Evolutionary conservation across 108 stramenopile genomes (phyloP).

Genomic region (Bacterosira constricta): DNA sequence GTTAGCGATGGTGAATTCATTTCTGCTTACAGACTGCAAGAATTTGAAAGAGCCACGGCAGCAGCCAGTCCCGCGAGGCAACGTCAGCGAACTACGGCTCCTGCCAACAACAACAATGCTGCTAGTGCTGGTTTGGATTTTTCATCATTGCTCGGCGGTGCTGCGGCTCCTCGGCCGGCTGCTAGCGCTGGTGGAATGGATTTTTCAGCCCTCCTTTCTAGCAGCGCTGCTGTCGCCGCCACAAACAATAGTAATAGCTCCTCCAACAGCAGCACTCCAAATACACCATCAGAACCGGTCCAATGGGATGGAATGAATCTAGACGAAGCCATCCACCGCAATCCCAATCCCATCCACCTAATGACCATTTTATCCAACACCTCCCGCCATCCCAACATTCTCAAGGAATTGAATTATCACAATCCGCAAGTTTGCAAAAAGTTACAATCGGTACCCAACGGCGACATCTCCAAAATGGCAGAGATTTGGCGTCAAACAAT

Average conservation of each 20-base stretch:
- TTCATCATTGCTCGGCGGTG: neutral
- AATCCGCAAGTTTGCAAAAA: slow-evolving; percentile 61
- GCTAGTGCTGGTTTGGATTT: neutral
- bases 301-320: slow-evolving; percentile 82
- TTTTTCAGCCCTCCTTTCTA: slow-evolving; percentile 57
- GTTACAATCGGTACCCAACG: slow-evolving; percentile 32
- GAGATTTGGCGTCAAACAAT: slow-evolving; percentile 71
- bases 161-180: neutral
- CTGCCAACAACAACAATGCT: neutral
- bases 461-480: slow-evolving; percentile 32
- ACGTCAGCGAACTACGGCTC: slow-evolving; percentile 5
- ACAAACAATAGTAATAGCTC: neutral
- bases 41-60: neutral
- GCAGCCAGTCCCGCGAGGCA: slow-evolving; percentile 13
- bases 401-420: slow-evolving; percentile 88
- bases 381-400: slow-evolving; percentile 56
- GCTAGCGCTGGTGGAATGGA: slow-evolving; percentile 64
- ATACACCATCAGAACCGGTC: slow-evolving; percentile 31
- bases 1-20: slow-evolving; percentile 64
- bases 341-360: slow-evolving; percentile 76
- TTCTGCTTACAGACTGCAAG: slow-evolving; percentile 13
- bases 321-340: slow-evolving; percentile 74
- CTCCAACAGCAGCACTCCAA: neutral
- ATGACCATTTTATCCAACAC: slow-evolving; percentile 57
- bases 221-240: slow-evolving; percentile 6